phyloP scores from a whole-genome alignment of 1,284 basidiomycete genomes.

The Naganishia sp. region DNA sequence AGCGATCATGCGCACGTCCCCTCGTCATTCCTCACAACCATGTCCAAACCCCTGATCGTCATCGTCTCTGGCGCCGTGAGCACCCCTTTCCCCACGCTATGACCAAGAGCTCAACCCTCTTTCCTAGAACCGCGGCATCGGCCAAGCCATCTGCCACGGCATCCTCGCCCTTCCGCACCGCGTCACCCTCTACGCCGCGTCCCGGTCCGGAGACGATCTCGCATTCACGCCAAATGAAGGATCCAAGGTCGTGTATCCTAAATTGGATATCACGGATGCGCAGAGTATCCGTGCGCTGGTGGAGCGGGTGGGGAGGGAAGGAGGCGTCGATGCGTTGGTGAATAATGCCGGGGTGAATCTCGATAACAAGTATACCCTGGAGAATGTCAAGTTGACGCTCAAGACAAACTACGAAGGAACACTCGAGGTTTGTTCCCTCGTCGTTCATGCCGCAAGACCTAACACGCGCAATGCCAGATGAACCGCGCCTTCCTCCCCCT shows the following conservation, averaged over 20 bases:
- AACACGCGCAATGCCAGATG: conserved; percentile 15
- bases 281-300: conserved; percentile 17
- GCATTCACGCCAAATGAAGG: neutral
- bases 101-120: neutral
- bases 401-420: conserved; percentile 30
- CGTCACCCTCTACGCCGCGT: conserved; percentile 27
- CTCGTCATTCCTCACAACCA: conserved; percentile 11
- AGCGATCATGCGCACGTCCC: neutral
- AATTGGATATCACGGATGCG: conserved; percentile 26
- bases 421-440: conserved; percentile 7
- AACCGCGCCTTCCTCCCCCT: conserved; percentile 27
- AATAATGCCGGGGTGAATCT: conserved; percentile 33
- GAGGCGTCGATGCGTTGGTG: conserved; percentile 30
- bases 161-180: conserved; percentile 17
- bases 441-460: neutral
- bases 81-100: neutral
- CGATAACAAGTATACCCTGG: conserved; percentile 27
- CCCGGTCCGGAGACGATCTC: conserved; percentile 29
- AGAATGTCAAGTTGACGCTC: conserved; percentile 28
- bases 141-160: conserved; percentile 30
- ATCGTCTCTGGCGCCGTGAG: conserved; percentile 32
- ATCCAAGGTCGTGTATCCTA: conserved; percentile 19
- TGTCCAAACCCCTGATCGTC: conserved; percentile 28
- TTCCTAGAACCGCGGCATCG: conserved; percentile 32
- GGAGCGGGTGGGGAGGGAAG: conserved; percentile 13